phyloP scores from a whole-genome alignment of 2,329 filamentous ascomycete genomes.

The Aspergillus novoparasiticus region DNA sequence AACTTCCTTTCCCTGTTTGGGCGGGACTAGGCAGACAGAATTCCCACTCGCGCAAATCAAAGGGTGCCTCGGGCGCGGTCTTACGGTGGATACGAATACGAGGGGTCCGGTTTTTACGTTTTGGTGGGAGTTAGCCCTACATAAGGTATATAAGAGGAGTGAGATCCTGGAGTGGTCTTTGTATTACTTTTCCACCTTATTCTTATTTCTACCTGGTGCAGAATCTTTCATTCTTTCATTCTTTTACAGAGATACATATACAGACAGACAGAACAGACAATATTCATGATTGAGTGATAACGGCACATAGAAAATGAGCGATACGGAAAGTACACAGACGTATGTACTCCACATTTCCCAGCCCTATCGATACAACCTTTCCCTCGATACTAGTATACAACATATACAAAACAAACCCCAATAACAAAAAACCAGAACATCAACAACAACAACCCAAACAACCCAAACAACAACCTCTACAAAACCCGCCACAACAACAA shows the following conservation, averaged over 20 bases:
- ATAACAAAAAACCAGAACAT: background rate
- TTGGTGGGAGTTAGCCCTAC: background rate
- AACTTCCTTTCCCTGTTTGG: background rate
- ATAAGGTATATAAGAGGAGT: background rate
- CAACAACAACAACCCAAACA: background rate
- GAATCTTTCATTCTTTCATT: background rate
- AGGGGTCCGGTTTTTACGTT: background rate
- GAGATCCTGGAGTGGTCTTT: background rate
- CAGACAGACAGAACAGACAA: background rate
- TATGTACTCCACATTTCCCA: background rate
- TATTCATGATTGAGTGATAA: background rate
- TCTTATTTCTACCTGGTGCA: background rate
- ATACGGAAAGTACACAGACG: constrained; percentile 1
- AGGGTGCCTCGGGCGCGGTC: background rate
- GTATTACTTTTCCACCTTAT: background rate
- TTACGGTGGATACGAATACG: background rate
- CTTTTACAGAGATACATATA: no score
- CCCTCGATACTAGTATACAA: background rate
- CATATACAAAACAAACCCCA: background rate
- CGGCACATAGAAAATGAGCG: background rate
- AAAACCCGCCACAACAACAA: background rate
- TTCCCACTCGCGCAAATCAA: background rate
- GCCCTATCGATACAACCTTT: background rate
- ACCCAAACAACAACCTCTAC: background rate
- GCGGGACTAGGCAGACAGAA: background rate